These are phyloP conservation scores for Gastrodia elata DNA, from an alignment of 106 monocot species.

Conservation along the genomic window DNA sequence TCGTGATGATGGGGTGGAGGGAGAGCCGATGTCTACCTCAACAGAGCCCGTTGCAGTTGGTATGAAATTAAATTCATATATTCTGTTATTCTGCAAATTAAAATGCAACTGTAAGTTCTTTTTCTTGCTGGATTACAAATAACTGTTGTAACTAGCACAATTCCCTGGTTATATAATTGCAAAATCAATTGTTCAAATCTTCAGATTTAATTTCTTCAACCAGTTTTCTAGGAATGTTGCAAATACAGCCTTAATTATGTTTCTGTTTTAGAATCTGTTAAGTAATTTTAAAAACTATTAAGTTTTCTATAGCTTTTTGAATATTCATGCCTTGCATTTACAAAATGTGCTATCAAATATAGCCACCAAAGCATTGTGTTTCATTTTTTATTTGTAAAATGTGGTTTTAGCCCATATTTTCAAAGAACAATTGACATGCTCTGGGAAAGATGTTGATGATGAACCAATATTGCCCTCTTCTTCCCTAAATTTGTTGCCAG, in stretches of 20 bases:
- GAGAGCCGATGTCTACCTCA: conserved; percentile 77
- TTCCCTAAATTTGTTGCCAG: no score
- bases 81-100: not conserved
- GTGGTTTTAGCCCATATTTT: no score
- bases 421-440: no score
- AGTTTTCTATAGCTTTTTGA: no score
- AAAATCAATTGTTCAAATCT: not conserved
- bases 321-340: no score
- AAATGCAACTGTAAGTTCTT: not conserved
- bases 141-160: not conserved
- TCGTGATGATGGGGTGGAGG: conserved; percentile 87
- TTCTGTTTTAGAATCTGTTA: no score
- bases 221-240: not conserved
- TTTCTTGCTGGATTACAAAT: not conserved
- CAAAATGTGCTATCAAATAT: no score
- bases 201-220: not conserved
- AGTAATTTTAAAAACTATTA: no score
- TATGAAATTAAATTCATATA: conserved; percentile 19
- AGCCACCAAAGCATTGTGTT: no score
- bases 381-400: no score
- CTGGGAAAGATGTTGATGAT: no score
- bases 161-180: not conserved
- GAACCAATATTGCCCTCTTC: no score
- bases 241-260: not conserved
- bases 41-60: conserved; percentile 89